Base-by-base conservation (phyloP, 2,329 filamentous ascomycete genomes). In the Botrytis medusae region DNA sequence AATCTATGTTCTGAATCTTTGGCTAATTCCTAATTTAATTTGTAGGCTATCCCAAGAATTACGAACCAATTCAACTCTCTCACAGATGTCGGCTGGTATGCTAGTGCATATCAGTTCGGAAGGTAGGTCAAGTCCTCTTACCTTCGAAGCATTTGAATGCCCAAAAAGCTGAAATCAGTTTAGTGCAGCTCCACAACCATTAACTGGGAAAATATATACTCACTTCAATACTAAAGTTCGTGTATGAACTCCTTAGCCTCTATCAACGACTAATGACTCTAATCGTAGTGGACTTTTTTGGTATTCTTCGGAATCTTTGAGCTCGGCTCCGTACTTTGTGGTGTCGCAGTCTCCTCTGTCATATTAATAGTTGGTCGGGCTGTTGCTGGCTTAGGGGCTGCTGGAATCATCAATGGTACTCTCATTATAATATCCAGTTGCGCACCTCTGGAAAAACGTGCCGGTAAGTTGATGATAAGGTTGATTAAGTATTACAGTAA, bases 351-450 rank as follows among this genome's bases (percentile, higher is more conserved):
- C 0, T 86, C 83, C 22, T 86, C n/a, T n/a, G n/a, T n/a, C n/a
- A n/a, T n/a, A 82, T 84, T 90, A 69, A 89, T 90, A 72, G 78
- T 85, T 18, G 87, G 87, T 2, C 84, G 88, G 3, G 85, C 86
- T 2, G 79, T 90, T 3, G 85, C 87, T 0, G 88, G 88, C 0
- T 74, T 85, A 0, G 88, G 88, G 1, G 83, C 83, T 2, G 83
- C 87, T 0, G 88, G 85, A 0, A 76, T 90, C 2, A 82, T 84
- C 74, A 87, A 84, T n/a, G 88, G 88, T 0, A 82, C 82, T 4
- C 80, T 89, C 76, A 87, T 82, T 12, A 87, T 89, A 51, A 82
- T 88, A 62, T 83, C 83, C 82, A 71, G 77, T 82, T 77, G 37
- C 77, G 79, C n/a, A 65, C 77, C 42, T 48, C 29, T 74, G 16